A percentile compares a stretch with the other conserved stretches of the same genome.
phyloP scores from a whole-genome alignment of 768 basidiomycete genomes.

The Holtermannia corniformis region DNA sequence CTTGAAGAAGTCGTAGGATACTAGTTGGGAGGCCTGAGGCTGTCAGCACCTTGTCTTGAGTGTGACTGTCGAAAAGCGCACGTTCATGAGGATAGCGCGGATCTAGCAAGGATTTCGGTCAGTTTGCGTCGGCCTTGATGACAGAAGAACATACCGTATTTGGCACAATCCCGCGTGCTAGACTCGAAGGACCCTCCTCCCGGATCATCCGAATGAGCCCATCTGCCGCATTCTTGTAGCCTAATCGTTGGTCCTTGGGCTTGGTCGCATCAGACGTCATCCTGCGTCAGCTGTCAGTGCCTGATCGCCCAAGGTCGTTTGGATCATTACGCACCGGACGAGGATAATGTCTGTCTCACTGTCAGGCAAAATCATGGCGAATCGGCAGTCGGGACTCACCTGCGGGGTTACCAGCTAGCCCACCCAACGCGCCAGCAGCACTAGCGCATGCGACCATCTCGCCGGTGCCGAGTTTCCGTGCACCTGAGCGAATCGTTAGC shows the following conservation, averaged over 20 bases:
- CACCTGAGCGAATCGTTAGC: no score
- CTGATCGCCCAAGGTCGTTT: not conserved
- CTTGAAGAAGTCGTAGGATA: slow-evolving; percentile 40
- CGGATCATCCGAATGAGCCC: slow-evolving; percentile 33
- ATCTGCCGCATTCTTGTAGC: slow-evolving; percentile 34
- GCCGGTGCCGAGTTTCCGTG: slow-evolving; percentile 15
- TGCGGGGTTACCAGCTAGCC: slow-evolving; percentile 36
- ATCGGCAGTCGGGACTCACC: slow-evolving; percentile 8
- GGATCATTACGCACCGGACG: slow-evolving; percentile 15
- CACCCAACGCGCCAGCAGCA: slow-evolving; percentile 35
- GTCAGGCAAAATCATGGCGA: not conserved
- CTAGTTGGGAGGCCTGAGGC: slow-evolving; percentile 27
- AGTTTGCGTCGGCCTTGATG: not conserved
- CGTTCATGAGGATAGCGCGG: slow-evolving; percentile 38
- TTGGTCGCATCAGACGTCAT: slow-evolving; percentile 39
- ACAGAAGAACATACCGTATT: slow-evolving; percentile 26
- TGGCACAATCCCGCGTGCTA: slow-evolving; percentile 28
- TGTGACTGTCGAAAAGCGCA: not conserved
- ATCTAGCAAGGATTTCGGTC: slow-evolving; percentile 13
- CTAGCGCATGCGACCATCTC: slow-evolving; percentile 33
- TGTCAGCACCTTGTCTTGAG: not conserved
- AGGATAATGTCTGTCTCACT: slow-evolving; percentile 20
- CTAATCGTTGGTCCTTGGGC: slow-evolving; percentile 20
- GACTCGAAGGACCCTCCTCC: slow-evolving; percentile 27
- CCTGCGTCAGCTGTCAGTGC: slow-evolving; percentile 6